Percentiles rank a stretch among this genome's conserved stretches.
These are phyloP conservation scores for Lanmaoa rubissima DNA, from an alignment of 768 basidiomycete species.

Conservation along the genomic window DNA sequence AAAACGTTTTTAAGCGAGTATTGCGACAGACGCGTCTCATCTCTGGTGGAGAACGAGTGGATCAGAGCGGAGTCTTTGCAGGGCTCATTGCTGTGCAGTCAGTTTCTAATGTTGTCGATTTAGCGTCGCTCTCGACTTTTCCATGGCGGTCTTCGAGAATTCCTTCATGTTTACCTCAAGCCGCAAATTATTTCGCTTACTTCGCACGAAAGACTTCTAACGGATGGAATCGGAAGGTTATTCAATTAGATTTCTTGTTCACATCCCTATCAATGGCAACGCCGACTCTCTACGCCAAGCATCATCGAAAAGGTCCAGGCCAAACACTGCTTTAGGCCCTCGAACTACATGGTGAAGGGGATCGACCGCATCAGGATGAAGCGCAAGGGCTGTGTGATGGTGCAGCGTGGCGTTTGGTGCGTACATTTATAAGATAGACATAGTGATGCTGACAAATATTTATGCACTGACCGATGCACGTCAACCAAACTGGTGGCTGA, in stretches of 20 bases:
- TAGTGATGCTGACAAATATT: conserved; percentile 23
- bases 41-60: conserved; percentile 12
- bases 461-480: conserved; percentile 13
- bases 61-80: conserved; percentile 16
- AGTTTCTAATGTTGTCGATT: conserved; percentile 9
- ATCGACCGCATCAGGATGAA: conserved; percentile 6
- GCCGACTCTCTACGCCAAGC: not conserved
- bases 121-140: conserved; percentile 6
- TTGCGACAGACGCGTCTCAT: conserved; percentile 6
- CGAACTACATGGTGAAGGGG: conserved; percentile 2
- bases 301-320: conserved; percentile 5
- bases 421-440: conserved; percentile 11
- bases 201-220: conserved; percentile 6
- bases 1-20: conserved; percentile 22
- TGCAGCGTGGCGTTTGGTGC: conserved; percentile 14
- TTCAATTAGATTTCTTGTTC: not conserved
- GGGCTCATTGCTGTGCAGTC: conserved; percentile 19
- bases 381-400: conserved; percentile 15
- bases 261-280: conserved; percentile 1
- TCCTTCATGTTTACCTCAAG: conserved; percentile 1
- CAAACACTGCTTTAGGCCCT: conserved; percentile 8
- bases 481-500: conserved; percentile 16
- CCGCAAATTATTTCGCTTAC: conserved; percentile 4
- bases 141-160: conserved; percentile 11
- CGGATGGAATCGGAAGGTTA: conserved; percentile 16